Evolutionary conservation across 163 green algal species (phyloP), one percentile per base, ranked within the genome.

Genomic region (Scenedesmus sp.): DNA sequence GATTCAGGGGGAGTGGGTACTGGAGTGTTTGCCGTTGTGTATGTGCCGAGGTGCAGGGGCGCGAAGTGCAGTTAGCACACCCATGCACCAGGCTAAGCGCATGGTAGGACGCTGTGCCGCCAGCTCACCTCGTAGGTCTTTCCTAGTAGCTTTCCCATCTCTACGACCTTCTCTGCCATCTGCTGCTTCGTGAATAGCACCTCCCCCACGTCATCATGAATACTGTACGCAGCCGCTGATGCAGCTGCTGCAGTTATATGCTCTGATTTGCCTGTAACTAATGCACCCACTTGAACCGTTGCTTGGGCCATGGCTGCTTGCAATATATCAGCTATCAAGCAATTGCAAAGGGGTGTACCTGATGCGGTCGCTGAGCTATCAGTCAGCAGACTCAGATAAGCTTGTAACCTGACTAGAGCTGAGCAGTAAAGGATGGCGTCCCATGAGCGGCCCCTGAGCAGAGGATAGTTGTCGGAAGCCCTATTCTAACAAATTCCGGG

Each of bases 181-280:
- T 93, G 61, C 65, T 90, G 40, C 81, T 76, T 59, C 2, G 81
- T 93, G 53, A 93, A 93, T 16, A 93, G 51, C 10, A 93, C 59
- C 30, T 92, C 90, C 2, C 90, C 90, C 16, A 83, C 76, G 61
- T 92, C 88, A 3, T 42, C 43, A 33, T 92, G 80, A 35, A 92
- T 87, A 33, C 84, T 72, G 43, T 91, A 91, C 22, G n/a, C 33
- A 30, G 40, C 51, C 9, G 51, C 30, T 7, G 51, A 37, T 30
- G 26, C 33, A 56, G 86, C 35, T 80, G 86, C 68, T 87, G 49
- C n/a, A 24, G 33, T 43, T 7, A 43, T 46, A 26, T 85, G 46
- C n/a, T 70, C 78, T 20, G 78, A 49, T 5, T 82, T 82, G 70
- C 51, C 73, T 30, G 73, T 46, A 15, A n/a, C 33, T 6, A 22